A percentile compares a stretch with the other conserved stretches of the same genome.
phyloP scores from a whole-genome alignment of 805 yeast genomes.

The Candida ipomoeae region DNA sequence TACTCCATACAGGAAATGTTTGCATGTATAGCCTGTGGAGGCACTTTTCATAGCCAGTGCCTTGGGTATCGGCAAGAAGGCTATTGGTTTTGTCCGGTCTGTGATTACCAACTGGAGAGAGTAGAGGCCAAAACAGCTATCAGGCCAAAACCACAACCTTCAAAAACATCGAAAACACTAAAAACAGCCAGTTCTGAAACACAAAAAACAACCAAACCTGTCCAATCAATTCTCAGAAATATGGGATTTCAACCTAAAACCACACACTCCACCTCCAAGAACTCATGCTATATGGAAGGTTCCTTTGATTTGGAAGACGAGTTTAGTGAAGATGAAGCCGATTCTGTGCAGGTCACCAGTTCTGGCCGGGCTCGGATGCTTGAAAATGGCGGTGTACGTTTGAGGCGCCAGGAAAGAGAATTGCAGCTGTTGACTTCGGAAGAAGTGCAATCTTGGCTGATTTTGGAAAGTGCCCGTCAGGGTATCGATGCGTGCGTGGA shows the following conservation, averaged over 20 bases:
- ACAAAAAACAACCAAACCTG: too few species aligned
- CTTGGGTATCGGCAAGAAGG: slow-evolving; percentile 25
- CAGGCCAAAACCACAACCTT: too few species aligned
- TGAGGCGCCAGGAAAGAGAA: slow-evolving; percentile 31
- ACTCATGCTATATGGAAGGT: background rate
- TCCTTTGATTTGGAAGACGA: background rate
- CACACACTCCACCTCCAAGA: too few species aligned
- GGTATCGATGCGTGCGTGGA: slow-evolving; percentile 2
- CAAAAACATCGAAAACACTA: too few species aligned
- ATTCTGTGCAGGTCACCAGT: background rate
- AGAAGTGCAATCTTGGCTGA: slow-evolving; percentile 35
- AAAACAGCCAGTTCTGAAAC: too few species aligned
- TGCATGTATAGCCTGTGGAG: slow-evolving; percentile 33
- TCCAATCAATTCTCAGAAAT: too few species aligned
- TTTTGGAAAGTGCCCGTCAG: slow-evolving; percentile 29
- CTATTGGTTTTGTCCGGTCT: slow-evolving; percentile 51
- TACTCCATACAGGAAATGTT: slow-evolving; percentile 22
- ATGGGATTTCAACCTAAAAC: too few species aligned
- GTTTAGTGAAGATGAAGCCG: slow-evolving; percentile 2
- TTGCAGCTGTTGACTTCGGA: slow-evolving; percentile 28
- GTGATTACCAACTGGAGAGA: slow-evolving; percentile 40
- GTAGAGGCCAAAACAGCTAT: background rate
- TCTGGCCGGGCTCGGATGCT: slow-evolving; percentile 12
- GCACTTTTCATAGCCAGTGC: slow-evolving; percentile 39
- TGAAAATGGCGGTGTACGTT: slow-evolving; percentile 38